Base-by-base conservation (phyloP, 2,329 filamentous ascomycete species). In the Domatiomyces catenatus region DNA sequence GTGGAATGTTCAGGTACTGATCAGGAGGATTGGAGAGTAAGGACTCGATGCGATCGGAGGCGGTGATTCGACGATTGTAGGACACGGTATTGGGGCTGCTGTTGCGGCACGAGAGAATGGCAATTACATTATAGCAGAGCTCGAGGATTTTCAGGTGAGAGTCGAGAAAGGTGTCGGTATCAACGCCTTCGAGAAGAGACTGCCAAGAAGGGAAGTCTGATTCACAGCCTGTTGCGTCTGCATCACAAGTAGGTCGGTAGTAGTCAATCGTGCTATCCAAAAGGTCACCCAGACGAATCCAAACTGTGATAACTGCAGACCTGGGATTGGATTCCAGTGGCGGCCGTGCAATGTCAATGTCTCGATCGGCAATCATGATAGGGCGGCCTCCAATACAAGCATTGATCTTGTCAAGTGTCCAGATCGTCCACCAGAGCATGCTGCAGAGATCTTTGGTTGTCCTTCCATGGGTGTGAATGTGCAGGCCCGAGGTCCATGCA, bases 101-200 rank as follows among this genome's bases (percentile, higher is more conserved):
- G 28, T 72, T 72, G 43, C 75, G 73, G 60, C 76, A 75, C 2
- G 75, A 76, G 1, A 76, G 65, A 58, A 79, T 77, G 36, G 73
- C 74, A 48, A 76, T 73, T 19, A 72, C 70, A 57, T 78, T 72
- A 52, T 79, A 77, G 60, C 73, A 77, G 2, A 79, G 61, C 51
- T 78, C 76, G 6, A 79, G 62, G 5, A 76, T 66, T 12, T 12
- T 47, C 19, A 26, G 20, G 12, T 47, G 45, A 39, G 32, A 39
- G 17, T 54, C 49, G 49, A 50, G 43, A 8, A 22, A 18, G 46
- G 46, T 32, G 39, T 46, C 20, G 18, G 28, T 22, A 19, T 58
- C 47, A 15, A 58, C 53, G 6, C 51, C 56, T 32, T 54, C 44
- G 8, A 50, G 22, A 17, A 58, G 44, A 10, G 51, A 54, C 50